Evolutionary conservation across 2,329 filamentous ascomycete species (phyloP).

Genomic region (Nemania diffusa): DNA sequence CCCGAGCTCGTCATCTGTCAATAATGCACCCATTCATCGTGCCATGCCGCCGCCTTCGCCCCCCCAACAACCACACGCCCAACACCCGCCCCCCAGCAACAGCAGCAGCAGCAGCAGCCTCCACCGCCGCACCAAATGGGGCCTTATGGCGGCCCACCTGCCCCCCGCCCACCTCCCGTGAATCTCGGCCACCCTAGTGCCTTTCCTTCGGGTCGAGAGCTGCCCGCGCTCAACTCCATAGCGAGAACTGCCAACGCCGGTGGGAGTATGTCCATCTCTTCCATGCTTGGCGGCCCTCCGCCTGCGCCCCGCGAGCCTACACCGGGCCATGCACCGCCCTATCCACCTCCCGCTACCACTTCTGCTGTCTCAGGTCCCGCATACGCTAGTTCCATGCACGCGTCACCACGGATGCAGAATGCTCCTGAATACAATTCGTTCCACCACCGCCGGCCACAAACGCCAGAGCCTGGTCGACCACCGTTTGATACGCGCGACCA

Average conservation of each 20-base stretch:
- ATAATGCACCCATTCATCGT: conserved; percentile 42
- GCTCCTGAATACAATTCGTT: conserved; percentile 64
- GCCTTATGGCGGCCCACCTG: conserved; percentile 45
- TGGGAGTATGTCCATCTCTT: conserved; percentile 70
- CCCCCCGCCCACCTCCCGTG: conserved; percentile 45
- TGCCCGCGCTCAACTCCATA: conserved; percentile 52
- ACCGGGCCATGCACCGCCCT: conserved; percentile 55
- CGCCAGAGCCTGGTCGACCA: conserved; percentile 72
- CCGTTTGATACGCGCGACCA: conserved; percentile 59
- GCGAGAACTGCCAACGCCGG: conserved; percentile 58
- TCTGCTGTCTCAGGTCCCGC: conserved; percentile 56
- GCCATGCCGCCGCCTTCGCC: conserved; percentile 47
- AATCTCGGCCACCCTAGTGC: conserved; percentile 47
- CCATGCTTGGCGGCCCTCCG: conserved; percentile 66
- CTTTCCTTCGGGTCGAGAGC: conserved; percentile 48
- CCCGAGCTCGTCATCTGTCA: conserved; percentile 48
- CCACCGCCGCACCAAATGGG: conserved; percentile 46
- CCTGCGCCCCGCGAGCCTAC: conserved; percentile 56
- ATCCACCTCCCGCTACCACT: conserved; percentile 54
- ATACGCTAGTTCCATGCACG: conserved; percentile 62
- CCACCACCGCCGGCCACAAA: conserved; percentile 75
- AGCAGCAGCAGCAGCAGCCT: conserved; percentile 40
- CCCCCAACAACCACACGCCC: conserved; percentile 47
- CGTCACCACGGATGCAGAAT: conserved; percentile 66
- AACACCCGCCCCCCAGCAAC: conserved; percentile 41